phyloP scores from a whole-genome alignment of 345 rosid species.

The Eucalyptus regnans region DNA sequence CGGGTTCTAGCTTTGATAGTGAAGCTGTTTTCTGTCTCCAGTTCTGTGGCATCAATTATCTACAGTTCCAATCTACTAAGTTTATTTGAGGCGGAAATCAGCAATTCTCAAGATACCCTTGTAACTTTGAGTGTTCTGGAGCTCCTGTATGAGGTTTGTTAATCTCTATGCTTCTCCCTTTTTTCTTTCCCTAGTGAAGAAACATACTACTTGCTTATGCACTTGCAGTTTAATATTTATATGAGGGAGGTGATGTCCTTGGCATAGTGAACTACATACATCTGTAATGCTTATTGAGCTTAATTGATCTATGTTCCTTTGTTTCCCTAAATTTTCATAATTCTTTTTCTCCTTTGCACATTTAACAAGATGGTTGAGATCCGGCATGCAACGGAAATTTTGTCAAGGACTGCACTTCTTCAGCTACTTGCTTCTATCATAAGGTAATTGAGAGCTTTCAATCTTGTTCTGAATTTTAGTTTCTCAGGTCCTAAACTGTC shows the following conservation, averaged over 20 bases:
- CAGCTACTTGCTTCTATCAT: constrained; percentile 55
- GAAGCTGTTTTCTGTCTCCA: constrained; percentile 79
- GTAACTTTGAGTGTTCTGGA: constrained; percentile 63
- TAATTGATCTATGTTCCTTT: background rate
- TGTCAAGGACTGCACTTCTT: constrained; percentile 55
- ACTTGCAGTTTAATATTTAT: background rate
- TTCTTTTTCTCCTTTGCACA: background rate
- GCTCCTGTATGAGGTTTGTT: constrained; percentile 75
- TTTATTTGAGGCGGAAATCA: constrained; percentile 67
- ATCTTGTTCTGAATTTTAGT: background rate
- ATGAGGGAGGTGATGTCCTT: background rate
- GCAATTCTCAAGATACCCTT: constrained; percentile 50
- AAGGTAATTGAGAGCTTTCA: constrained; percentile 26
- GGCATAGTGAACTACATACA: background rate
- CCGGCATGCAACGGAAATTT: constrained; percentile 63
- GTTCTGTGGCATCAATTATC: constrained; percentile 50
- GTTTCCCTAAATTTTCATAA: background rate
- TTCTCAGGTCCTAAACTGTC: background rate
- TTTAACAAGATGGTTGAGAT: constrained; percentile 58
- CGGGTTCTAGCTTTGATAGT: constrained; percentile 75
- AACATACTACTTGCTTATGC: background rate
- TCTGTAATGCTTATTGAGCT: background rate
- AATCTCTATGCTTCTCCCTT: background rate
- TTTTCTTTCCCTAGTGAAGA: background rate
- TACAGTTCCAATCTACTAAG: constrained; percentile 51